Percentiles rank a stretch among this genome's conserved stretches.
These are phyloP conservation scores for Epichloe brachyelytri DNA, from an alignment of 2,329 filamentous ascomycete species.

Conservation along the genomic window DNA sequence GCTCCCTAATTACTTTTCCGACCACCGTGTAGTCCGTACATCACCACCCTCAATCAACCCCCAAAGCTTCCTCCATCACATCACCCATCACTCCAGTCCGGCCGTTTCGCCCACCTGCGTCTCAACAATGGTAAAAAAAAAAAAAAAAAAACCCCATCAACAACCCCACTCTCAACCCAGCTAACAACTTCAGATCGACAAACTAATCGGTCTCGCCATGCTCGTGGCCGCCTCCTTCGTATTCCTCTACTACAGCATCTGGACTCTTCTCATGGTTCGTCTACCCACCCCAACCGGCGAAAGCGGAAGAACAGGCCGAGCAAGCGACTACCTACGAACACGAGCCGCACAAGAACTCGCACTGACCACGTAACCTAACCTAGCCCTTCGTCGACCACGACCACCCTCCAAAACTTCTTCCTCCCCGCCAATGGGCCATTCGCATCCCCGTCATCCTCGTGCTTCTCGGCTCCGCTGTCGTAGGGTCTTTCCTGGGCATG, in stretches of 20 bases:
- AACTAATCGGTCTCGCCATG: conserved; percentile 58
- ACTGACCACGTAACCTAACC: neutral
- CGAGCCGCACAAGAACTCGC: too few species aligned
- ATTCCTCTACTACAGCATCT: conserved; percentile 85
- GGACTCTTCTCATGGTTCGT: conserved; percentile 90
- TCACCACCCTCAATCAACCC: neutral
- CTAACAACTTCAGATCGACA: conserved; percentile 59
- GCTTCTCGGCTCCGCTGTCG: conserved; percentile 80
- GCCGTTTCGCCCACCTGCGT: conserved; percentile 6
- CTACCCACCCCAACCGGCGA: neutral
- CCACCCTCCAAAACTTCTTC: conserved; percentile 90
- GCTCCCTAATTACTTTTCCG: neutral
- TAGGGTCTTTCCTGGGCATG: conserved; percentile 87
- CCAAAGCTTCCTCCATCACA: too few species aligned
- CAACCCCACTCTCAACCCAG: neutral
- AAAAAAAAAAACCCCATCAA: conserved; percentile 4
- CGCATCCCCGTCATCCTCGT: conserved; percentile 96
- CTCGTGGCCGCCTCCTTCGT: conserved; percentile 51
- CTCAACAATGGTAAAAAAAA: conserved; percentile 17
- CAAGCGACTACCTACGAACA: neutral
- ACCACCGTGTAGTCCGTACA: neutral
- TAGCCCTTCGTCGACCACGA: conserved; percentile 95
- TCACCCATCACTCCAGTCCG: neutral
- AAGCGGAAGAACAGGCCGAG: too few species aligned
- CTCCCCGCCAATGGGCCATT: conserved; percentile 95